Percentiles rank a stretch among this genome's conserved stretches.
Evolutionary conservation across 495 filamentous ascomycete species (phyloP).

Genomic region (Sporormia fimetaria): DNA sequence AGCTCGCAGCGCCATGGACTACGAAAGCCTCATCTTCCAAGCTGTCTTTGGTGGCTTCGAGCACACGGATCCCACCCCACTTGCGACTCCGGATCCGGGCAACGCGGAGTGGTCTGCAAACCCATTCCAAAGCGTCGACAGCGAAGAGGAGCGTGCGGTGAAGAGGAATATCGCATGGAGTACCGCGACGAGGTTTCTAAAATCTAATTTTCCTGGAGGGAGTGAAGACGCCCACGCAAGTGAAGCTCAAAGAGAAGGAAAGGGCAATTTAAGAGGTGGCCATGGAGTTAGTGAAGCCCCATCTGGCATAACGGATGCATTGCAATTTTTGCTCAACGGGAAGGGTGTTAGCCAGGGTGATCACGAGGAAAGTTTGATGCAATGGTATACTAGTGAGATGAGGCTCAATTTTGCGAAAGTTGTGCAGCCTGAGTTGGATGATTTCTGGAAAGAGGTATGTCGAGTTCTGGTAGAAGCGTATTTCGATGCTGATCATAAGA

Average conservation of each 20-base stretch:
- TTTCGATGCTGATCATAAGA: neutral
- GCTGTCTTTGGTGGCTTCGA: constrained; percentile 26
- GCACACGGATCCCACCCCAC: constrained; percentile 32
- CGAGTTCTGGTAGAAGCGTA: too few species aligned
- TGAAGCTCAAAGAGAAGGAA: neutral
- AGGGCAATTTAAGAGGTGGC: too few species aligned
- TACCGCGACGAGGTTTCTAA: constrained; percentile 29
- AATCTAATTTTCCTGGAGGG: too few species aligned
- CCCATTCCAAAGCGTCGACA: constrained; percentile 10
- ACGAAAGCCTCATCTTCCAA: constrained; percentile 22
- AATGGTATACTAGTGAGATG: constrained; percentile 24
- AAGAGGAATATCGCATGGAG: constrained; percentile 32
- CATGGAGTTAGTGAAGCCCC: too few species aligned
- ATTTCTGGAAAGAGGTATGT: constrained; percentile 19
- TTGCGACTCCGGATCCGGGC: constrained; percentile 31
- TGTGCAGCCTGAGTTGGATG: constrained; percentile 8
- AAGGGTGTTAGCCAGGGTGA: constrained; percentile 14
- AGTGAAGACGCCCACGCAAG: constrained; percentile 5
- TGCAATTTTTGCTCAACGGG: constrained; percentile 20
- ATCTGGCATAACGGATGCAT: constrained; percentile 13
- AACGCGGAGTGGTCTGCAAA: constrained; percentile 30
- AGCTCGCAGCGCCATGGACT: constrained; percentile 15
- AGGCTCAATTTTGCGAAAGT: constrained; percentile 17
- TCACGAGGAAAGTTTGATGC: constrained; percentile 18
- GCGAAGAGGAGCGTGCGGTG: constrained; percentile 17